Evolutionary conservation across 306 rosid genomes (phyloP).

Genomic region (Vachellia pachyceras): DNA sequence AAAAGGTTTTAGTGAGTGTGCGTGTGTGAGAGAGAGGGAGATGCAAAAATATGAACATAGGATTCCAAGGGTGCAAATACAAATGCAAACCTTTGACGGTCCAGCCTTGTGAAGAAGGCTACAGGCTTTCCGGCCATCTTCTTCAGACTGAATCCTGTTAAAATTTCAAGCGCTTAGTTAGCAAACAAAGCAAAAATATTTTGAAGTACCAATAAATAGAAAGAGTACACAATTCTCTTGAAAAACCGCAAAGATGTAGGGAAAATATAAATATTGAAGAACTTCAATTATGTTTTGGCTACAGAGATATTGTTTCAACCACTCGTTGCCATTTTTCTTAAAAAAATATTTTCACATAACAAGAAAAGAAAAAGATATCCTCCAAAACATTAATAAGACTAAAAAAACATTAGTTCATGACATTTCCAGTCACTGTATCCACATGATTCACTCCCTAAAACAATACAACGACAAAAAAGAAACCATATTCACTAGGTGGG

Average conservation of each 20-base stretch:
- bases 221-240: not conserved
- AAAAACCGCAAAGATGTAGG: not conserved
- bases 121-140: conserved; percentile 80
- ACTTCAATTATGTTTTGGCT: conserved; percentile 14
- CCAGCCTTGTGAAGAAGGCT: conserved; percentile 81
- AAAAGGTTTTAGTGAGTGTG: not conserved
- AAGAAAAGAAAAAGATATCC: not conserved
- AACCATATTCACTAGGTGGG: too few species aligned
- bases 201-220: conserved; percentile 9
- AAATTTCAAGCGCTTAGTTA: conserved; percentile 25
- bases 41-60: not conserved
- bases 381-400: not conserved
- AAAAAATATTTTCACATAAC: not conserved
- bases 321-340: not conserved
- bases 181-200: conserved; percentile 14
- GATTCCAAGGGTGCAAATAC: conserved; percentile 19
- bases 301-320: conserved; percentile 29
- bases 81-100: conserved; percentile 69
- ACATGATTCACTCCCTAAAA: not conserved
- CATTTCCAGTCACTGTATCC: not conserved
- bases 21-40: not conserved
- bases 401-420: not conserved
- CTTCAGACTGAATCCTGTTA: conserved; percentile 76
- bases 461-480: too few species aligned
- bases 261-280: conserved; percentile 21